A percentile compares a stretch with the other conserved stretches of the same genome.
Conservation (phyloP, 352 stramenopile genomes). For the Pythium plurisporium region DNA sequence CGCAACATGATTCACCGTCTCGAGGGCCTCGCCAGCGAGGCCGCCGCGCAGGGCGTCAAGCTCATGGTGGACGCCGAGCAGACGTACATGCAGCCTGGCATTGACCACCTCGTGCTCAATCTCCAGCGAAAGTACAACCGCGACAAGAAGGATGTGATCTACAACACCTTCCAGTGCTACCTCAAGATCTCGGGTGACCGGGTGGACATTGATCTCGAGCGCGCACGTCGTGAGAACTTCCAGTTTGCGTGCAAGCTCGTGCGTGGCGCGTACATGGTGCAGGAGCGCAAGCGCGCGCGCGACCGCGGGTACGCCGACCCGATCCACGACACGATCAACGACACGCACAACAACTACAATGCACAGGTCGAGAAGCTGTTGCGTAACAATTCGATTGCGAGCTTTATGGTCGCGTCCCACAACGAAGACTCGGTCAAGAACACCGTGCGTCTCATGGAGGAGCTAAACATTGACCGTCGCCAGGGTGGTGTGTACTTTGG, state of each 20-base stretch:
- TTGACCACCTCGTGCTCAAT: conserved; percentile 92
- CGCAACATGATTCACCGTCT: conserved; percentile 88
- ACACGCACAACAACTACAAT: conserved; percentile 95
- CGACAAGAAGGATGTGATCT: conserved; percentile 85
- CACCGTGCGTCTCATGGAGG: conserved; percentile 90
- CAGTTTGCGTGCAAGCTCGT: conserved; percentile 97
- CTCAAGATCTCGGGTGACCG: conserved; percentile 89
- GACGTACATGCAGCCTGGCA: conserved; percentile 96
- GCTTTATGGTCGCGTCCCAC: conserved; percentile 98
- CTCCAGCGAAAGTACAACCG: conserved; percentile 90
- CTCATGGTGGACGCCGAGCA: conserved; percentile 99
- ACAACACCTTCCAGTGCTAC: conserved; percentile 99
- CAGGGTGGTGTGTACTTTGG: conserved; percentile 91
- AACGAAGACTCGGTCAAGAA: conserved; percentile 94
- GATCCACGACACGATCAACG: conserved; percentile 92
- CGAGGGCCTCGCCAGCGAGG: conserved; percentile 68
- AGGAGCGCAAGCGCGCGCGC: conserved; percentile 89
- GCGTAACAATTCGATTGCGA: conserved; percentile 75
- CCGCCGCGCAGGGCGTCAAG: conserved; percentile 72
- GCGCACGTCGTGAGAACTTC: conserved; percentile 89
- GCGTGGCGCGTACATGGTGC: conserved; percentile 97
- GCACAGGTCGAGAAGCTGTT: conserved; percentile 88
- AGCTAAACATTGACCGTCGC: conserved; percentile 79
- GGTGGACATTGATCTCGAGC: conserved; percentile 90
- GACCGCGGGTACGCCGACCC: conserved; percentile 82